Conservation (phyloP, 169 alveolate genomes). For the Amoebophrya sp. region DNA sequence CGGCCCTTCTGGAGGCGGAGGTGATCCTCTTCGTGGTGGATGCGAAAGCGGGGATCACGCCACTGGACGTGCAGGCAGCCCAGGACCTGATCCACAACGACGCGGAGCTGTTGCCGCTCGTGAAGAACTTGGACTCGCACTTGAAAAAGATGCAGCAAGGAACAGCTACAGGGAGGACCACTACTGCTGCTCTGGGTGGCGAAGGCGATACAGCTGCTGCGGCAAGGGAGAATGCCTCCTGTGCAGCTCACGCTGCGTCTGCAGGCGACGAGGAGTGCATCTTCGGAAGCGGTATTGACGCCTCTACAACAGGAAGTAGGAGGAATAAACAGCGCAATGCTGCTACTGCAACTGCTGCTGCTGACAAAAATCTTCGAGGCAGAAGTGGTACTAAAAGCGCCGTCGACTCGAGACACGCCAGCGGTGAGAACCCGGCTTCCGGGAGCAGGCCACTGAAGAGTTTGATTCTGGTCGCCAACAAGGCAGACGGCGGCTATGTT, state of each 20-base stretch:
- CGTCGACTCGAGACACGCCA: background rate
- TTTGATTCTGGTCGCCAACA: conserved; percentile 48
- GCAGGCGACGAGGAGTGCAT: background rate
- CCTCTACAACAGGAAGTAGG: no score
- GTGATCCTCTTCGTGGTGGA: conserved; percentile 63
- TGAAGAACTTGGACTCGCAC: background rate
- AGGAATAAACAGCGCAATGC: no score
- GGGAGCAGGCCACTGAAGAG: background rate
- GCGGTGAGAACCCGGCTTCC: background rate
- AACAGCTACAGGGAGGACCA: no score
- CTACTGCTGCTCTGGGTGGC: no score
- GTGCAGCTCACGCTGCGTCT: no score
- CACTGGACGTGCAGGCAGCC: conserved; percentile 57
- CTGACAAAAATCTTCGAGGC: background rate
- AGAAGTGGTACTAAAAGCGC: background rate
- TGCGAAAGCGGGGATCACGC: conserved; percentile 63
- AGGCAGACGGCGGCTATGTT: conserved; percentile 47
- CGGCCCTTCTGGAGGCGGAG: conserved; percentile 59
- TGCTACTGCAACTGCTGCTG: no score
- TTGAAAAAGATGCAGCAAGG: background rate
- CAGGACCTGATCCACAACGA: conserved; percentile 36
- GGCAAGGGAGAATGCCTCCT: no score
- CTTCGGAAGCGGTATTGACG: background rate
- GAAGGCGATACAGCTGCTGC: no score
- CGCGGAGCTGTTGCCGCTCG: background rate